A percentile compares a stretch with the other conserved stretches of the same genome.
Conservation (phyloP, 768 basidiomycete species). For the Mycena vitilis region DNA sequence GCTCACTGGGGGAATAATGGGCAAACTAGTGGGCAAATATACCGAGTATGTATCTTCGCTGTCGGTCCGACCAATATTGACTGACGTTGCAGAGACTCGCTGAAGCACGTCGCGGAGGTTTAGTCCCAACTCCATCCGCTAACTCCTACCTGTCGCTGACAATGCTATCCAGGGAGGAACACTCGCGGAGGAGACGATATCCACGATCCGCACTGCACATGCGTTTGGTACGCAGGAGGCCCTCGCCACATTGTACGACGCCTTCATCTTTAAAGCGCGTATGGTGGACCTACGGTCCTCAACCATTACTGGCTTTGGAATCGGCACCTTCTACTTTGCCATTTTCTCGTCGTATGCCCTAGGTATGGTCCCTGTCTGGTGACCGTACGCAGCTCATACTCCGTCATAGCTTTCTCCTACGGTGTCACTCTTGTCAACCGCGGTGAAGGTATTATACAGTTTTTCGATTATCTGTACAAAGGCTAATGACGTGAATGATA, state of each 20-base stretch:
- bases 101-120: constrained; percentile 71
- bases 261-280: constrained; percentile 64
- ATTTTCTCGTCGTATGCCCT: constrained; percentile 82
- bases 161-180: constrained; percentile 66
- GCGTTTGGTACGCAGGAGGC: constrained; percentile 87
- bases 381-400: not conserved
- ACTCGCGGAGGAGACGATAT: constrained; percentile 92
- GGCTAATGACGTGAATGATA: constrained; percentile 3
- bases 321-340: constrained; percentile 84
- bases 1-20: constrained; percentile 78
- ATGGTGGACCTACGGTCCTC: constrained; percentile 68
- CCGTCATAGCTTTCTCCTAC: constrained; percentile 77
- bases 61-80: too few species aligned
- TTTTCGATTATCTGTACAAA: too few species aligned
- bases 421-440: constrained; percentile 86
- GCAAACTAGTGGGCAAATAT: constrained; percentile 69
- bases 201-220: constrained; percentile 88
- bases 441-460: constrained; percentile 43
- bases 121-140: too few species aligned
- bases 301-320: constrained; percentile 64
- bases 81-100: constrained; percentile 59
- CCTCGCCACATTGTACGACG: constrained; percentile 76
- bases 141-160: too few species aligned
- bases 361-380: constrained; percentile 46
- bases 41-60: constrained; percentile 80